Evolutionary conservation across 2,329 filamentous ascomycete species (phyloP), one percentile per base, ranked within the genome.

Genomic region (Sclerotiophoma versabilis): DNA sequence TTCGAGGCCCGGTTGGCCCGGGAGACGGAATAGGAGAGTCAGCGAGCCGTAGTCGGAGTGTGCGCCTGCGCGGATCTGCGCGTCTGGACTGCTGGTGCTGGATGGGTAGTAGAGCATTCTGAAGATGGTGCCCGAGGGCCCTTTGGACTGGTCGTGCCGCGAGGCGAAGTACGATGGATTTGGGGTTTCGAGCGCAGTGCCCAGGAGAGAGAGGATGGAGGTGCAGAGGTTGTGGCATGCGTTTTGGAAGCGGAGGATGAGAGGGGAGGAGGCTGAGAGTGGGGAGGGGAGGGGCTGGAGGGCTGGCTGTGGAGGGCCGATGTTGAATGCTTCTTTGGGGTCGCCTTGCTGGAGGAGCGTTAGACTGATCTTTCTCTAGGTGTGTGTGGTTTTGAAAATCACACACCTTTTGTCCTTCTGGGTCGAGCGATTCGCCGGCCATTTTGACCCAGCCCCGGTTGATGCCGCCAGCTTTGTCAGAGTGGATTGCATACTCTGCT

Each of bases 391-490:
- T 27, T 10, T 12, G 14, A 25, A 39, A 12, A 11, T 1, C 8
- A 23, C 14, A 80, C 32, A 90, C 90, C 75, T 87, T 86, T 74
- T 97, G 92, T 50, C 87, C 86, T 63, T 87, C 86, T 2, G 93
- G 92, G 72, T 98, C 93, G 10, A 98, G 79, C 0, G 89, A 93
- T 77, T 99, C 93, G 11, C 86, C 86, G 68, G 93, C 89, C 89
- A 96, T 93, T 14, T 86, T 87, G 1, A 90, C 85, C 92, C 93
- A 99, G 54, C 93, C 95, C 34, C 87, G 85, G 70, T 98, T 98
- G 79, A 95, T 77, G 29, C 75, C 75, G 8, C 72, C 72, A 0
- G 77, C 77, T 57, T 72, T 72, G 42, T 83, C 83, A 23, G 86
- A 86, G 65, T 86, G 82, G 59, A 97, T 96, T 10, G 84, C 84